Evolutionary conservation across 345 rosid species (phyloP), one percentile per base, ranked within the genome.

Genomic region (Microthlaspi erraticum): DNA sequence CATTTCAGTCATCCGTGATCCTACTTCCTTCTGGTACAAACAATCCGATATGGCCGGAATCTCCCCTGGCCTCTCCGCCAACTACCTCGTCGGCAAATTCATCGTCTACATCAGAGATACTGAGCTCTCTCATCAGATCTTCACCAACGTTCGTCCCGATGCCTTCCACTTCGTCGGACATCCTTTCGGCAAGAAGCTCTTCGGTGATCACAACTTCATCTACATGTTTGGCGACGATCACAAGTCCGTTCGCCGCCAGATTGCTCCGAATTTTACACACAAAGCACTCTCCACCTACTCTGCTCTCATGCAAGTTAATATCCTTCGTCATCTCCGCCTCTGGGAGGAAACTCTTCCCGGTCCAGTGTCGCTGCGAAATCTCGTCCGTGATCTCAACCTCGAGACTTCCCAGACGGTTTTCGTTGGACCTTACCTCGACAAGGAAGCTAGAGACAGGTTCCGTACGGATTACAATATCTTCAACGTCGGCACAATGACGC

Each of bases 381-480:
- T 81, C 5, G 91, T 58, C 55, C 86, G 98, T 1, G 97, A 93
- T 4, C 73, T 93, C 76, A 90, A 93, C 70, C 87, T 93, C 0
- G 95, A 93, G 56, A 90, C 96, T 20, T 93, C 98, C 2, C 97
- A 93, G 78, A 86, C 93, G 0, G 98, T 90, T 32, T 83, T 93
- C 56, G 94, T 82, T 0, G 98, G 98, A 6, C 87, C 84, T 1
- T 92, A 92, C 60, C 69, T 92, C 13, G 58, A 54, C 33, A 16
- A 17, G 1, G 77, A 81, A 23, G 83, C 77, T 0, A 73, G 87
- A 16, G 42, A 39, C 2, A 64, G 64, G 52, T 92, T 90, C 60
- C 73, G 80, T 6, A 58, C 7, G 45, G 96, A 92, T 50, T 93
- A 90, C 78, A 84, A 84, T 55, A 57, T 87, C n/a, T 92, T 92